These are phyloP conservation scores for Karstenula rhodostoma DNA, from an alignment of 2,329 filamentous ascomycete species.

Conservation along the genomic window DNA sequence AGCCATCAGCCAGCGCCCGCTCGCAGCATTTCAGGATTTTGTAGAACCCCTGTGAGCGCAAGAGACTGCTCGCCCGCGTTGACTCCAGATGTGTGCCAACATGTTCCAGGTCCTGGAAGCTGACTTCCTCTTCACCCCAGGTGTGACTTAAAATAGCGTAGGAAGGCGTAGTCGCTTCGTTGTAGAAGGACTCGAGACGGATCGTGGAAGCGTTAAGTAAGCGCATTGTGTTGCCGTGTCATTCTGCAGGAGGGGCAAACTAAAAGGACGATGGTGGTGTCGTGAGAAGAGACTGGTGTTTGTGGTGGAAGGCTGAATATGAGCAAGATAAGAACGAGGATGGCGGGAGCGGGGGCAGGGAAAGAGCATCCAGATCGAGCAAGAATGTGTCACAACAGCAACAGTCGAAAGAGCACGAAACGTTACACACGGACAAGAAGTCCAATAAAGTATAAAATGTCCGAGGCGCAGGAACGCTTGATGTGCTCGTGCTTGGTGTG, in stretches of 20 bases:
- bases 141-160: slow-evolving; percentile 34
- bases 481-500: no score
- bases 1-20: background rate
- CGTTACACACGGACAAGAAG: no score
- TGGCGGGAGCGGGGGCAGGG: no score
- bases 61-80: background rate
- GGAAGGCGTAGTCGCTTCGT: slow-evolving; percentile 17
- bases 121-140: slow-evolving; percentile 24
- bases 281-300: background rate
- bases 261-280: background rate
- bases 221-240: slow-evolving; percentile 13
- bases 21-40: slow-evolving; percentile 11
- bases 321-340: no score
- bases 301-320: background rate
- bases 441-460: no score
- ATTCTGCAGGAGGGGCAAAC: background rate
- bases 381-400: no score
- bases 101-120: slow-evolving; percentile 18
- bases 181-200: slow-evolving; percentile 18
- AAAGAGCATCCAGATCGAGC: no score
- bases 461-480: no score
- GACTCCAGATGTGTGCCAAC: background rate
- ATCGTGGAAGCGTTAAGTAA: slow-evolving; percentile 21
- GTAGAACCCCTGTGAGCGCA: slow-evolving; percentile 18
- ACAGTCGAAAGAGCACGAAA: no score